Conservation (phyloP, 2,329 filamentous ascomycete genomes). For the Aspergillus sp. region DNA sequence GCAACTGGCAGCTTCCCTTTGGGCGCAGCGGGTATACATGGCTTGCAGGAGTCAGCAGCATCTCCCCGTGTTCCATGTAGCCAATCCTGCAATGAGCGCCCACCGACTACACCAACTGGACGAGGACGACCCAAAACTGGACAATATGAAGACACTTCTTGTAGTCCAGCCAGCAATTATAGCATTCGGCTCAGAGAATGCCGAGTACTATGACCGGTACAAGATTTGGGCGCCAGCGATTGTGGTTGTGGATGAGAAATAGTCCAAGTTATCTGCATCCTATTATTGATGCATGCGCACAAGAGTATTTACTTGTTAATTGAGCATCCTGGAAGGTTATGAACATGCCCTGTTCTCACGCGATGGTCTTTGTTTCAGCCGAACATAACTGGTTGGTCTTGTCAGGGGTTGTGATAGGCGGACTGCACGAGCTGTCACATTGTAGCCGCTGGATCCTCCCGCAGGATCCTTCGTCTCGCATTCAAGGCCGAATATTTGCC, state of each 20-base stretch:
- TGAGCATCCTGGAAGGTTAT: no score
- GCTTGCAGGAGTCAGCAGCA: neutral
- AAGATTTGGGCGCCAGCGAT: slow-evolving; percentile 24
- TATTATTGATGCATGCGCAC: no score
- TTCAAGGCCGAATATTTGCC: no score
- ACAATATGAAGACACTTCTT: slow-evolving; percentile 15
- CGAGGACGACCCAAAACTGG: slow-evolving; percentile 18
- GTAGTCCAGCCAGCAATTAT: slow-evolving; percentile 22
- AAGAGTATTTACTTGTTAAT: no score
- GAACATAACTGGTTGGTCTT: no score
- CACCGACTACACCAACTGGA: slow-evolving; percentile 22
- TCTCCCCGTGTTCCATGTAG: neutral
- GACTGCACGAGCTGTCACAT: no score
- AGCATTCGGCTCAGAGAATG: slow-evolving; percentile 23
- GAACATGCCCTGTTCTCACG: no score
- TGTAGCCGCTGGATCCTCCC: no score
- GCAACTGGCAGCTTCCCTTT: slow-evolving; percentile 18
- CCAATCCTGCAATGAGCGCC: slow-evolving; percentile 12
- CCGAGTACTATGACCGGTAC: slow-evolving; percentile 20
- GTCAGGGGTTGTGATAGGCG: no score
- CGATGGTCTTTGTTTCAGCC: no score
- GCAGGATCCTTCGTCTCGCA: no score
- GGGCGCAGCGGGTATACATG: slow-evolving; percentile 20
- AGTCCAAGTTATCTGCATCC: no score
- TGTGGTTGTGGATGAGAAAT: slow-evolving; percentile 5